Base-by-base conservation (phyloP, 371 early-diverging fungal species). In the Saksenaea oblongispora region DNA sequence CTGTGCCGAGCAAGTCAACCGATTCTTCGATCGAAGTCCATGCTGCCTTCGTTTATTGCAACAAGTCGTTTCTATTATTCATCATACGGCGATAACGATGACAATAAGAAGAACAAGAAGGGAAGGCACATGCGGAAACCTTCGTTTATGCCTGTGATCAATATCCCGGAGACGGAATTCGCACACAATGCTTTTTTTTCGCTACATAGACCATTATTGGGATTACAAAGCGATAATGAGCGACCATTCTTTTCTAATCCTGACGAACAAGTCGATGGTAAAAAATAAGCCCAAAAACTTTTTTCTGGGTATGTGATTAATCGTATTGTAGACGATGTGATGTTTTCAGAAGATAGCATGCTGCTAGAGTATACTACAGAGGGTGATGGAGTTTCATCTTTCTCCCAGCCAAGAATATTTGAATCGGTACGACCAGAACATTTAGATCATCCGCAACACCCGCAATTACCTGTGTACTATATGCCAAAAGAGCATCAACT, bases 141-240 rank as follows among this genome's bases (percentile, higher is more conserved):
- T 26, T 62, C 76, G 3, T 76, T 81, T 70, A 71, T 82, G 70
- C 78, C 83, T 31, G 83, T 82, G 8, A 71, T 82, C 63, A 82
- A 80, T 62, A 78, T 82, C 56, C 83, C 83, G 5, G 72, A 80
- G 59, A 72, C 66, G 15, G 83, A 82, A 59, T 70, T 82, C 39
- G 80, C 80, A 27, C 75, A 79, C 51, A 72, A 79, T 65, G 72
- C 80, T 4, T 82, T 82, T 59, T 82, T 82, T 54, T 75, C 83
- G 10, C 70, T 82, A 35, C 73, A 82, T 65, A 59, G 83, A 62
- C 83, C 83, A 36, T 61, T 82, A 7, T 63, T 82, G 26, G 83
- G 83, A 2, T 56, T 82, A 9, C 71, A 76, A 5, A 67, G 65
- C 53, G 67, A 73, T 15, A 63, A 71, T 28, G 78, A 77, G 28